phyloP scores from a whole-genome alignment of 2,329 filamentous ascomycete species.

The Trichophyton schoenleinii region DNA sequence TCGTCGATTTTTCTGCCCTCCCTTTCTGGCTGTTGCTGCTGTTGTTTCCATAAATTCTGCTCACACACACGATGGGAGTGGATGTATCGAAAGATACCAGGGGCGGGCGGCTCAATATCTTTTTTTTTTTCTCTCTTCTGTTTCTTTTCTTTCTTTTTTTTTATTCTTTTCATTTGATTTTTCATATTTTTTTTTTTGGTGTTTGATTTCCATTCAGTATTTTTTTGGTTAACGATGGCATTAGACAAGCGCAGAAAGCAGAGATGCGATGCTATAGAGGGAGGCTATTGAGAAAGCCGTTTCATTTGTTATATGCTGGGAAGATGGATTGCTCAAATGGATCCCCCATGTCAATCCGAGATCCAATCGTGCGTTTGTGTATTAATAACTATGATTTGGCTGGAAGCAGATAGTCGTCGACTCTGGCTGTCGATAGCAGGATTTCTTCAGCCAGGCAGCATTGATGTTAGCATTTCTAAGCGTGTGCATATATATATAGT shows the following conservation, averaged over 20 bases:
- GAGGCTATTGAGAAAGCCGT: background rate
- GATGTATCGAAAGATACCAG: slow-evolving; percentile 1
- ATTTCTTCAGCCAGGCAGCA: slow-evolving; percentile 16
- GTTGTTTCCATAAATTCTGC: background rate
- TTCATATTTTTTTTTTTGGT: background rate
- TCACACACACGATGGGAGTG: background rate
- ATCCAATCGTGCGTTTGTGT: background rate
- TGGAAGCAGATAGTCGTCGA: slow-evolving; percentile 27
- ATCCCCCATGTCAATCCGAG: background rate
- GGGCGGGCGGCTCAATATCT: slow-evolving; percentile 1
- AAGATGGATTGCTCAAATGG: background rate
- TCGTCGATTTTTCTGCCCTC: background rate
- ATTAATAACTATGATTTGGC: slow-evolving; percentile 3
- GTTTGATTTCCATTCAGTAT: background rate
- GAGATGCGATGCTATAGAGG: background rate
- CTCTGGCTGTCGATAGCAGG: slow-evolving; percentile 24
- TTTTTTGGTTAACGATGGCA: background rate
- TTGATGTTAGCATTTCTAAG: slow-evolving; percentile 5
- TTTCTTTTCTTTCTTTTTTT: background rate
- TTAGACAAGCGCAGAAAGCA: slow-evolving; percentile 5
- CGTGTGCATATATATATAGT: background rate
- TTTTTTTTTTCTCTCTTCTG: background rate
- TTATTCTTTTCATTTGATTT: background rate
- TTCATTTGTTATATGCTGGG: slow-evolving; percentile 1
- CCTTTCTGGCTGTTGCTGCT: background rate